Evolutionary conservation across 148 eudicot genomes (phyloP), one percentile per base, ranked within the genome.

Genomic region (Camellia japonica): DNA sequence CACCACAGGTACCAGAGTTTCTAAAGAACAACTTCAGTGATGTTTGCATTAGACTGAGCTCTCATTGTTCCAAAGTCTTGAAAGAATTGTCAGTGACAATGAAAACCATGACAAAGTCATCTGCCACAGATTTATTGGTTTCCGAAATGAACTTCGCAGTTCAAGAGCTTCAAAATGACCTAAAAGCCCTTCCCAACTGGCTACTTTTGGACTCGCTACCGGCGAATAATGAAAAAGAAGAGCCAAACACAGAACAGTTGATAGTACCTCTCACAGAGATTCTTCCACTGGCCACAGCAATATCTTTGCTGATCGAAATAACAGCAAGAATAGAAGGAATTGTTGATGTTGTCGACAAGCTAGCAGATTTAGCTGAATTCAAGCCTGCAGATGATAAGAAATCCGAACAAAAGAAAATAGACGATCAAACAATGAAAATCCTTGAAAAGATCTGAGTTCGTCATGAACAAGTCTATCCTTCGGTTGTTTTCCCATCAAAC

Each of bases 231-330:
- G 46, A 6, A 60, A 75, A 75, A 3, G 77, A 63, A 14, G 87
- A 71, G 65, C 65, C 76, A 10, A 64, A 51, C 51, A 82, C 60
- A 66, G 78, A 74, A 43, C 38, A 68, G 0, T 66, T 52, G 7
- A 42, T 58, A 13, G 77, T 88, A 62, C 78, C 90, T 38, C 71
- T 95, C 63, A 76, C 89, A 77, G 93, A 90, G 73, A 80, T 92
- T 71, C 81, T 95, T 83, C 94, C 97, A 14, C 54, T 95, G 47
- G 94, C 91, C 30, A 88, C 97, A 72, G 13, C 89, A 10, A 90
- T 89, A 14, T 85, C 91, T 20, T 83, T 93, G 84, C 75, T 95
- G 88, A 83, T 91, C 0, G 97, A 93, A 88, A 83, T 88, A 66
- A 89, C 88, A 3, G 84, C 82, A 55, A 90, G 97, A 87, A 80